Evolutionary conservation across 257 asterid species (phyloP), one percentile per base, ranked within the genome.

Genomic region (Nicotiana knightiana): DNA sequence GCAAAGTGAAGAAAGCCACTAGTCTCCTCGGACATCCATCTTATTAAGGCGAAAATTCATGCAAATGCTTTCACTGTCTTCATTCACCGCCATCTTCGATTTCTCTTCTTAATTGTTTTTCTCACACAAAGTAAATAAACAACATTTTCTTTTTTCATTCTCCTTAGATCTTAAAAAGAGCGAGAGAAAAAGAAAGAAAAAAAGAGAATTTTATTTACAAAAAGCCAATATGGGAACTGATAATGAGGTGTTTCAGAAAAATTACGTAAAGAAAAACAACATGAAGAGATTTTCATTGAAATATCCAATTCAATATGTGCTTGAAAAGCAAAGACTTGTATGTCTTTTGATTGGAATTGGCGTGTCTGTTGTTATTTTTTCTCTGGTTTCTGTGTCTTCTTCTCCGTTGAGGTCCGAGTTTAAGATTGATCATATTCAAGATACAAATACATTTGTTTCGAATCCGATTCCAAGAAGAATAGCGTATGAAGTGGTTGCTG

Each of bases 261-360:
- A 51, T 26, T 24, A 26, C 21, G 30, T 71, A 12, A 48, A 75
- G 8, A 75, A 75, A 48, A 21, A 75, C 16, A 75, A 3, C 43
- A 73, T 48, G 62, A 73, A 75, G 43, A 75, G 79, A 51, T 48
- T 75, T 75, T 51, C 63, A 26, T 51, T 75, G 11, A 75, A 33
- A 26, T 48, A 48, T 75, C 53, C 79, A 75, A 75, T 75, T 51
- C 79, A 62, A 71, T 94, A 94, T 82, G 82, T 90, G 24, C 30
- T 90, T 62, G 86, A 80, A 81, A 89, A 91, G 64, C 97, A 92
- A 9, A 87, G 98, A 84, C 81, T 90, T 51, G 80, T 84, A 5
- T 92, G 93, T 76, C 88, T 80, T 58, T 67, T 54, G 13, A 13
- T 46, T 77, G 51, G 80, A 57, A 13, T 77, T 82, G 21, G 26